These are phyloP conservation scores for Alternaria sp. DNA, from an alignment of 2,329 filamentous ascomycete genomes.

Conservation along the genomic window DNA sequence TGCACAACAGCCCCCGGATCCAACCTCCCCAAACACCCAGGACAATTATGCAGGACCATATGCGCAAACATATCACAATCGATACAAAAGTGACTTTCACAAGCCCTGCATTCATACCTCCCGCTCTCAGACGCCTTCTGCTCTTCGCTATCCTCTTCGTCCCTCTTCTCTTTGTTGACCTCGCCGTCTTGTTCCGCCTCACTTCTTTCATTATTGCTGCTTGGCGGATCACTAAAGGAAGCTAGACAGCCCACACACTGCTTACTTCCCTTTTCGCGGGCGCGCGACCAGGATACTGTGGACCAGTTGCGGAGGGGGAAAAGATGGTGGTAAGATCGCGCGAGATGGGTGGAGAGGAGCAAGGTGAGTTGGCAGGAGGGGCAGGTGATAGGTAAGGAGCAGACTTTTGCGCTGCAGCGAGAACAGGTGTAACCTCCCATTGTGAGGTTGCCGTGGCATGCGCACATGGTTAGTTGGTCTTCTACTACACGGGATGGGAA, in stretches of 20 bases:
- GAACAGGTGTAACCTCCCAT: conserved; percentile 91
- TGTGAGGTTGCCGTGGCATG: conserved; percentile 85
- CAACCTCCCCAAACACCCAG: conserved; percentile 73
- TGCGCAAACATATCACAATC: conserved; percentile 97
- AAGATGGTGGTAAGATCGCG: conserved; percentile 52
- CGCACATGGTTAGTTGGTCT: conserved; percentile 78
- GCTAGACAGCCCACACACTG: conserved; percentile 83
- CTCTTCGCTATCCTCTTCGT: conserved; percentile 46
- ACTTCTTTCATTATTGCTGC: conserved; percentile 13
- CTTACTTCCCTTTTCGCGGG: conserved; percentile 55
- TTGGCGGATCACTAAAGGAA: conserved; percentile 67
- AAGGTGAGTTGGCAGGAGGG: conserved; percentile 90
- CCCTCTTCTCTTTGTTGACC: conserved; percentile 24
- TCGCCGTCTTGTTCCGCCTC: conserved; percentile 23
- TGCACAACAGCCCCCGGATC: conserved; percentile 25
- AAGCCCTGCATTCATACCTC: conserved; percentile 89
- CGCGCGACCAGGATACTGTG: conserved; percentile 84
- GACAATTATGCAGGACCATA: conserved; percentile 94
- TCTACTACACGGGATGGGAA: conserved; percentile 89
- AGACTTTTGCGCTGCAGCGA: conserved; percentile 87
- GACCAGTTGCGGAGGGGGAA: conserved; percentile 79
- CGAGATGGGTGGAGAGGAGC: conserved; percentile 78
- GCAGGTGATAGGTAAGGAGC: conserved; percentile 87
- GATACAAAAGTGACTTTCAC: conserved; percentile 91
- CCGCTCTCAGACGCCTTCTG: conserved; percentile 77